Conservation (phyloP, 768 basidiomycete genomes). For the Sporobolomyces phaffii region DNA sequence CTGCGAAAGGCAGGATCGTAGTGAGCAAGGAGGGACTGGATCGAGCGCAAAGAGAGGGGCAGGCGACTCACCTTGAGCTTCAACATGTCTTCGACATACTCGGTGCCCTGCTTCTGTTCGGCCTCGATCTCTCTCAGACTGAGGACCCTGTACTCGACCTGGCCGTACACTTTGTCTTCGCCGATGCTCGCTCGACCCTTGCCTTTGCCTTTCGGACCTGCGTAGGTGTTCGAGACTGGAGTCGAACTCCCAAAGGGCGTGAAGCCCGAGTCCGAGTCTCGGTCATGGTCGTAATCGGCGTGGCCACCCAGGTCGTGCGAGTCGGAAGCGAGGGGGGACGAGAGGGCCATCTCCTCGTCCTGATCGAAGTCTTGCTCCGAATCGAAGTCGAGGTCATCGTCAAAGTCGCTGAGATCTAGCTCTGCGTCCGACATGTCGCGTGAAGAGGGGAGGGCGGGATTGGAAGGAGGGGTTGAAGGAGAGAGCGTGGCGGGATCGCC, state of each 20-base stretch:
- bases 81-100: conserved; percentile 80
- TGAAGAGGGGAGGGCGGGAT: neutral
- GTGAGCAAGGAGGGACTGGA: neutral
- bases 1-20: too few species aligned
- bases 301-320: too few species aligned
- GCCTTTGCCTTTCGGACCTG: neutral
- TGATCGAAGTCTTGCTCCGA: conserved; percentile 2
- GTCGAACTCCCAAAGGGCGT: conserved; percentile 3
- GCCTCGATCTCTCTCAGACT: conserved; percentile 59
- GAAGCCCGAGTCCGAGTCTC: conserved; percentile 21
- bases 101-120: conserved; percentile 69
- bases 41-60: neutral
- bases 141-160: conserved; percentile 21
- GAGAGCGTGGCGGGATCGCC: neutral
- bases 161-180: conserved; percentile 5
- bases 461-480: neutral
- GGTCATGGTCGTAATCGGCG: neutral
- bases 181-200: conserved; percentile 1
- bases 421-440: conserved; percentile 26
- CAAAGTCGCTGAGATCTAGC: conserved; percentile 14
- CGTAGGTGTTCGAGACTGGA: neutral
- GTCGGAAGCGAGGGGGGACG: neutral
- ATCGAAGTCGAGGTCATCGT: conserved; percentile 11
- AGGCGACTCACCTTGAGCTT: conserved; percentile 66
- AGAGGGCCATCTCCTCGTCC: conserved; percentile 2